Evolutionary conservation across 1,139 yeast genomes (phyloP).

Genomic region (Yamadazyma spencermartinsiae): DNA sequence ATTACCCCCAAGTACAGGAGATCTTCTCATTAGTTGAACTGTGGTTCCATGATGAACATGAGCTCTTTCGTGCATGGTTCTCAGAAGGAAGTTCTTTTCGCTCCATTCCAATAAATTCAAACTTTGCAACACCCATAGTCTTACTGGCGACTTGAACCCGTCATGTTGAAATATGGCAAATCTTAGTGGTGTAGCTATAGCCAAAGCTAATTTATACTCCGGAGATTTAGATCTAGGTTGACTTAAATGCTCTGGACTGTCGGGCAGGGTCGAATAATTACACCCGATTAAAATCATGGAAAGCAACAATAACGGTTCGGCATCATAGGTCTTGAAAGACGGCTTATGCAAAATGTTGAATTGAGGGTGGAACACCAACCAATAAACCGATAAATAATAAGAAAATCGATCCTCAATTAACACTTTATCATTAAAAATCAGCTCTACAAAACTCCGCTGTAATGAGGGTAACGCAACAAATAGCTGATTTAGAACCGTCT

Average conservation of each 20-base stretch:
- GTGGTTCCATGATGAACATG: constrained; percentile 80
- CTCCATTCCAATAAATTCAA: constrained; percentile 63
- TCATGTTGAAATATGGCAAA: constrained; percentile 61
- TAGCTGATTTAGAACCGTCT: constrained; percentile 15
- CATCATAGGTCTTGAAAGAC: constrained; percentile 53
- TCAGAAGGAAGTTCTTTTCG: constrained; percentile 63
- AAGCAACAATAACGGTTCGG: constrained; percentile 58
- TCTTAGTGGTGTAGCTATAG: constrained; percentile 64
- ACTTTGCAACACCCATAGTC: constrained; percentile 68
- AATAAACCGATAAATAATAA: constrained; percentile 42
- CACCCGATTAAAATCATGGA: constrained; percentile 61
- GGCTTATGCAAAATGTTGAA: constrained; percentile 64
- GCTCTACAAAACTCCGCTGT: constrained; percentile 20
- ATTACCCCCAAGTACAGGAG: constrained; percentile 71
- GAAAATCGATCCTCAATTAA: constrained; percentile 33
- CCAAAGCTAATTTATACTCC: constrained; percentile 30
- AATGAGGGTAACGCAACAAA: constrained; percentile 18
- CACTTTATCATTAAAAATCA: constrained; percentile 21
- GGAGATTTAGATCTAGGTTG: constrained; percentile 23
- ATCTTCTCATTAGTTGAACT: constrained; percentile 68
- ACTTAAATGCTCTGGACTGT: constrained; percentile 14
- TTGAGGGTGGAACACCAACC: constrained; percentile 65
- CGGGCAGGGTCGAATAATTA: constrained; percentile 27
- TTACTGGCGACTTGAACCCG: constrained; percentile 61
- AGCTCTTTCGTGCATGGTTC: constrained; percentile 70